Base-by-base conservation (phyloP, 108 stramenopile species). In the Aurantiochytrium sp. region DNA sequence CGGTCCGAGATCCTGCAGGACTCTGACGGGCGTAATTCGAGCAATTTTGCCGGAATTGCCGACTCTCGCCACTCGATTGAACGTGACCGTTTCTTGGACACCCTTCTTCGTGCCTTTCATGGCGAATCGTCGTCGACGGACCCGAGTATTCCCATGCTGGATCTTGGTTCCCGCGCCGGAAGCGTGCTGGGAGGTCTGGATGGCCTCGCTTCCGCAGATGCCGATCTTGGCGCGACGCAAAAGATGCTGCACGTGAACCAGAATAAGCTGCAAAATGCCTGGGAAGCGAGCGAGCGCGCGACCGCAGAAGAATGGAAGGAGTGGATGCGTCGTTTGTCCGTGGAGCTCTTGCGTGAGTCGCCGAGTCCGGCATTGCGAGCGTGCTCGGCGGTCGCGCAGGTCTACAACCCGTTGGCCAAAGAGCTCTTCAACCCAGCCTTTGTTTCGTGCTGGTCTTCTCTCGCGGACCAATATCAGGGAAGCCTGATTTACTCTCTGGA, bases 351-450 rank as follows among this genome's bases (percentile, higher is more conserved):
- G 42, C 95, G 97, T n/a, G 97, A 99, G 91, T 95, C 96, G 3
- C 98, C 99, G 4, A 94, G 95, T n/a, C 95, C 97, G 44, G 97
- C 98, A 10, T 92, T 99, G n/a, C 90, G 98, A 53, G 94, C 95
- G 5, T 96, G 97, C 88, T 96, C 97, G 44, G 94, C 94, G 58
- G 92, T 99, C 21, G 99, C 98, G 5, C 95, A 97, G 92, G 96
- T 96, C 23, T 97, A 98, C 89, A 96, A 95, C 88, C 98, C 98
- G 14, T 93, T 99, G 25, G 96, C 98, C 10, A 90, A 96, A 64
- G 97, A 98, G 88, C 92, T 99, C 10, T 97, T 99, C 87, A 97
- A 98, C 91, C 97, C 98, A 4, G 97, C 98, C 23, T 99, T 99
- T 91, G 96, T 96, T 47, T 97, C 96, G 76, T 98, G 98, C 91